Evolutionary conservation across 768 basidiomycete species (phyloP), one percentile per base, ranked within the genome.

Genomic region (Phanerodontia chrysosporium): DNA sequence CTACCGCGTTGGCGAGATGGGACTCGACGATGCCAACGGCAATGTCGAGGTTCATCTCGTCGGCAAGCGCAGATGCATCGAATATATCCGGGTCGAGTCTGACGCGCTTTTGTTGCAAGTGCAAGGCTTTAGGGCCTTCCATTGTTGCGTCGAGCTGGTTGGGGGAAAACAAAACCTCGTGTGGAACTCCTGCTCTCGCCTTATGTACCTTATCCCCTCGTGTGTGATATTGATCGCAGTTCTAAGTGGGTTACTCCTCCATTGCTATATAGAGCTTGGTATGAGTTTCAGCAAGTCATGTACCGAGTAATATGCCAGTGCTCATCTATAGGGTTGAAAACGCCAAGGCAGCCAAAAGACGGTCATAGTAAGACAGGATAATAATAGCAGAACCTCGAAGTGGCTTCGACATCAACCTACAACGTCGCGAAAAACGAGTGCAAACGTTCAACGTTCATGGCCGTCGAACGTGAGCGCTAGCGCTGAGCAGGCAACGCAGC

Each of bases 21-120:
- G 13, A 27, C 18, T 60, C 54, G 46, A 60, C 45, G 27, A 45
- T 45, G 55, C 59, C n/a, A 22, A 57, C 12, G n/a, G 55, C 59
- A 42, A n/a, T 44, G 18, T 60, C 59, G 45, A 49, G 22, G 22
- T 30, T 21, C 9, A 51, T 28, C 53, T 56, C 54, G 21, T 60
- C 59, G 6, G 35, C 1, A 18, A 60, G 51, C 12, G 13, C 29
- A 35, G 28, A 1, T 8, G 51, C 12, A 3, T 32, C 30, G 35
- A 51, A 35, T 4, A 51, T 32, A 21, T 51, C 21, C 2, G 16
- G n/a, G n/a, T 51, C 30, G 51, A 51, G 51, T 22, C 21, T 51
- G 51, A 32, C 22, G 32, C 29, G 51, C n/a, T 28, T 51, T 35
- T 16, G 16, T 35, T 51, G 51, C 39, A 4, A 4, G 10, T 4